phyloP scores from a whole-genome alignment of 2,329 filamentous ascomycete genomes.

The Colletotrichum lupini region DNA sequence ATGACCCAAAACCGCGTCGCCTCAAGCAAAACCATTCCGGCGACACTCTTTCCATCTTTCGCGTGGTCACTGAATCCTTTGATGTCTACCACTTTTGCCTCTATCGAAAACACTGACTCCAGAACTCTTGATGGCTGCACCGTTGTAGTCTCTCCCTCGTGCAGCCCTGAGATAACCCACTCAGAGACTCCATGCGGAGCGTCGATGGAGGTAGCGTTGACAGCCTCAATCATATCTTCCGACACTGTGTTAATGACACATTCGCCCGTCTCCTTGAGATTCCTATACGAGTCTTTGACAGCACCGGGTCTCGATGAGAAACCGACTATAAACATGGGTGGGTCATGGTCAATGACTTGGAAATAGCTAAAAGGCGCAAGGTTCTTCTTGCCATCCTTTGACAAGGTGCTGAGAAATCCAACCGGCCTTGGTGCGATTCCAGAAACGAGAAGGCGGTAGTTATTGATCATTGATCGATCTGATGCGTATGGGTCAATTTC shows the following conservation, averaged over 20 bases:
- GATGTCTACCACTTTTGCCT: slow-evolving; percentile 79
- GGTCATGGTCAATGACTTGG: slow-evolving; percentile 85
- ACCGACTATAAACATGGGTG: slow-evolving; percentile 79
- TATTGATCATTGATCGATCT: slow-evolving; percentile 73
- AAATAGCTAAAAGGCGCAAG: slow-evolving; percentile 91
- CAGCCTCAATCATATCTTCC: slow-evolving; percentile 87
- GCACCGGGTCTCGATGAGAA: slow-evolving; percentile 55
- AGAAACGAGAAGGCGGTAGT: slow-evolving; percentile 95
- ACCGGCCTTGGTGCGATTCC: slow-evolving; percentile 58
- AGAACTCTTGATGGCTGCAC: slow-evolving; percentile 79
- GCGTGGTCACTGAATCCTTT: slow-evolving; percentile 81
- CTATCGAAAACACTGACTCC: slow-evolving; percentile 85
- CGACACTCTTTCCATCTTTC: slow-evolving; percentile 78
- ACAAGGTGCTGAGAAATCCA: slow-evolving; percentile 67
- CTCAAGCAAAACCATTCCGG: slow-evolving; percentile 81
- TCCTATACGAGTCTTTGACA: slow-evolving; percentile 83
- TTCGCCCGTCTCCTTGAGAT: slow-evolving; percentile 77
- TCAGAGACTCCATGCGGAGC: slow-evolving; percentile 81
- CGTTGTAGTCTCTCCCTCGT: slow-evolving; percentile 46
- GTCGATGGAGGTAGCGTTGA: slow-evolving; percentile 82
- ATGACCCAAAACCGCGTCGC: slow-evolving; percentile 89
- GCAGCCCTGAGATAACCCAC: slow-evolving; percentile 77
- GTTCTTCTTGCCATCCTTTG: slow-evolving; percentile 73
- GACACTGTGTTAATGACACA: slow-evolving; percentile 89
- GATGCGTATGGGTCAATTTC: slow-evolving; percentile 83